These are phyloP conservation scores for Lophium mytilinum DNA, from an alignment of 495 filamentous ascomycete species.

Conservation along the genomic window DNA sequence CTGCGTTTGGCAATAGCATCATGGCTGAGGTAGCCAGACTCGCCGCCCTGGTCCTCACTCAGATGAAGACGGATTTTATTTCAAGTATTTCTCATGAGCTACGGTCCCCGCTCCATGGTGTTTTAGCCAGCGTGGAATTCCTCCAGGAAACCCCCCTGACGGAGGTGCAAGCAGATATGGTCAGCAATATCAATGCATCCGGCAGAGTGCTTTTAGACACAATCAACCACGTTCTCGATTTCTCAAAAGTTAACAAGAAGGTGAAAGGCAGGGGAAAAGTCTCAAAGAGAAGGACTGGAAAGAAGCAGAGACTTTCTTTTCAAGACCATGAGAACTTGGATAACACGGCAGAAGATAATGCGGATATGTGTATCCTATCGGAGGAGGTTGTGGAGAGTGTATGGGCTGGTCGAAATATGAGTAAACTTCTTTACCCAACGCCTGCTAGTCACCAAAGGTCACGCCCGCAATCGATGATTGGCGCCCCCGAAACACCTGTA, in stretches of 20 bases:
- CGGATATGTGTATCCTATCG: conserved; percentile 25
- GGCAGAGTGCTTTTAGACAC: conserved; percentile 70
- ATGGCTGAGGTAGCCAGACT: conserved; percentile 53
- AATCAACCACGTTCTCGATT: conserved; percentile 54
- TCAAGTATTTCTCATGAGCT: conserved; percentile 71
- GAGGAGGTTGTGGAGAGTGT: conserved; percentile 36
- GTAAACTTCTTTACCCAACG: conserved; percentile 43
- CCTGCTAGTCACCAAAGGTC: no score
- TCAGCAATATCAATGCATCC: conserved; percentile 67
- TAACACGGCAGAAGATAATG: no score
- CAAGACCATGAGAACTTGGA: background rate
- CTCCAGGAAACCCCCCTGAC: conserved; percentile 48
- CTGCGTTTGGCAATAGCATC: conserved; percentile 52
- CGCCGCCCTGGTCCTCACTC: conserved; percentile 40
- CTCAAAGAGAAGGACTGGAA: conserved; percentile 1
- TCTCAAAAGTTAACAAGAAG: no score
- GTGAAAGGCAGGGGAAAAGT: conserved; percentile 16
- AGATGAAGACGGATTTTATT: conserved; percentile 61
- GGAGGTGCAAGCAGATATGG: conserved; percentile 50
- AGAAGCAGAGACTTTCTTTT: background rate
- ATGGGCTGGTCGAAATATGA: conserved; percentile 51
- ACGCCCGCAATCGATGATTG: no score
- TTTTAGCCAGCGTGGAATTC: conserved; percentile 65
- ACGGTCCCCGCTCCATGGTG: conserved; percentile 68
- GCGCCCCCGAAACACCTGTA: conserved; percentile 40